Evolutionary conservation across 225 moss, liverwort and hornwort genomes (phyloP), one percentile per base, ranked within the genome.

Genomic region (Bryoerythrophyllum caledonicum): DNA sequence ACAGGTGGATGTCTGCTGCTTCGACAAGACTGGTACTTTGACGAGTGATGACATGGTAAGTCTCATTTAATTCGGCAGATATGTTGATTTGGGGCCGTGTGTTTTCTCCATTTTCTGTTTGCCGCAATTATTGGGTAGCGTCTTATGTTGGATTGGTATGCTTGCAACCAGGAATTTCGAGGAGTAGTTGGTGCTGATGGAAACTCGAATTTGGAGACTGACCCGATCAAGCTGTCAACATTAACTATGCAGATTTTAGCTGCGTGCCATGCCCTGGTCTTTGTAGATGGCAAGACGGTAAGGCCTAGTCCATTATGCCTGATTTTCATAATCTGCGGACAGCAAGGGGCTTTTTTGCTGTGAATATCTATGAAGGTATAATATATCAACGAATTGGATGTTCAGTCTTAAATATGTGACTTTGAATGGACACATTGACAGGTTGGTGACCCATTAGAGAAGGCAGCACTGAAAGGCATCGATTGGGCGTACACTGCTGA

Each of bases 1-100:
- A n/a, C 85, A 95, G 94, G 96, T 97, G 66, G 93, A 99, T 82
- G 88, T 99, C 43, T 99, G 97, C 81, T 99, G 97, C 78, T 99
- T 99, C 75, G 97, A 99, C 81, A 99, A 99, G 80, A 99, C 97
- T 63, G 97, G 97, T 25, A 99, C 97, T 65, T 81, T 99, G 56
- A 99, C 97, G 68, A 95, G 93, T 79, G 97, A 99, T 80, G 97
- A 99, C 67, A 99, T 99, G 97, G 94, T 95, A 90, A 68, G 14
- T 65, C 43, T 19, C 70, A 57, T 65, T 26, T 38, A 28, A 21
- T 48, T 32, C 54, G 15, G 62, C 61, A 54, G 74, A 60, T 23
- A 32, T 66, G 28, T 81, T 67, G 48, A 58, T 46, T 37, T 54
- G 27, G 8, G 74, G 6, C 12, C 14, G 26, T 3, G 23, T 71